These are phyloP conservation scores for Parafenestella ontariensis DNA, from an alignment of 2,329 filamentous ascomycete genomes.

Conservation along the genomic window DNA sequence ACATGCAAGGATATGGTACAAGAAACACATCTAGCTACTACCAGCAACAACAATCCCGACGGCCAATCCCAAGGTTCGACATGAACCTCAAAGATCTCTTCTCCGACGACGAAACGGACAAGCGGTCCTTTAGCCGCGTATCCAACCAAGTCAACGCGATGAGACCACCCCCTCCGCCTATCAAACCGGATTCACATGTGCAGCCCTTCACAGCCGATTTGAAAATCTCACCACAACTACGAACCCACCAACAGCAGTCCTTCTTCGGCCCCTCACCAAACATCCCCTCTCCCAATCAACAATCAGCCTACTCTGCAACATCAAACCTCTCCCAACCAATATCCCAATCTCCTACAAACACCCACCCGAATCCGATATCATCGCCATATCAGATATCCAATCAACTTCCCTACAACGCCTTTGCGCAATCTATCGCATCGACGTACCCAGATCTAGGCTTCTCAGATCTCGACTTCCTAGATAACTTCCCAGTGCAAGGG, in stretches of 20 bases:
- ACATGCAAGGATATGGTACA: constrained; percentile 37
- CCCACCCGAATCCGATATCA: constrained; percentile 9
- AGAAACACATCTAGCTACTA: constrained; percentile 25
- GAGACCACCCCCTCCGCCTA: constrained; percentile 38
- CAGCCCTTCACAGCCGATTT: constrained; percentile 35
- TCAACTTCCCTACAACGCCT: constrained; percentile 40
- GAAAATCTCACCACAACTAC: constrained; percentile 47
- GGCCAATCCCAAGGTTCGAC: constrained; percentile 64
- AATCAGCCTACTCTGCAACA: constrained; percentile 18
- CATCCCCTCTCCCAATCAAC: constrained; percentile 25
- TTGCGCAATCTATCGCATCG: constrained; percentile 34
- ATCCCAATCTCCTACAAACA: constrained; percentile 17
- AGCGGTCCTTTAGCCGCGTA: constrained; percentile 47
- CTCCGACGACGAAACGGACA: constrained; percentile 49
- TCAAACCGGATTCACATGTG: constrained; percentile 34
- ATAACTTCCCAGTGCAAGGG: constrained; percentile 54
- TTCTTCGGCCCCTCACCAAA: constrained; percentile 17
- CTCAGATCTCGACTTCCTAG: constrained; percentile 62
- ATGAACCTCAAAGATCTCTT: constrained; percentile 51
- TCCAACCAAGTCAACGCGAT: constrained; percentile 46
- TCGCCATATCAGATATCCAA: constrained; percentile 41
- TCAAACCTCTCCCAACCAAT: constrained; percentile 29
- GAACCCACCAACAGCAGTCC: constrained; percentile 20
- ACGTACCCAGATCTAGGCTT: constrained; percentile 47
- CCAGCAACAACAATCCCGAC: constrained; percentile 34